Base-by-base conservation (phyloP, 2,329 filamentous ascomycete genomes). In the Pestalotiopsis sp. region DNA sequence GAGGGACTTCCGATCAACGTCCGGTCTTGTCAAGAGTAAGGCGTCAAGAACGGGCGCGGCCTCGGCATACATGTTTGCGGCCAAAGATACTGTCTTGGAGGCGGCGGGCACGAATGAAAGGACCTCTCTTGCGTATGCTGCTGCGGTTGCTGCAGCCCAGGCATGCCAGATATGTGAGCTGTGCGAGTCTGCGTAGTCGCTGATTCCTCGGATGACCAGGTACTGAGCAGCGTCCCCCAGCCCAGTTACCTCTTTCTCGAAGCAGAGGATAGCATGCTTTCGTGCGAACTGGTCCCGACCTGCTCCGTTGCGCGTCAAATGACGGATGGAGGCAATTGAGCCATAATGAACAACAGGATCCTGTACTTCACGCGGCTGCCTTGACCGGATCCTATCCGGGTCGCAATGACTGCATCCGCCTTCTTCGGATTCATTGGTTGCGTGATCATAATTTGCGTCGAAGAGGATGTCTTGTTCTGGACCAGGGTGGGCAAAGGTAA, bases 101-200 rank as follows among this genome's bases (percentile, higher is more conserved):
- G 61, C 61, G 25, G 59, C 2, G 25, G 57, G 57, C 12, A 60
- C 36, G 25, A 60, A 25, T 4, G 20, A 31, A 7, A 73, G 65
- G 27, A 73, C 65, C 25, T 73, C 71, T 27, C 71, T 74, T 70
- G 73, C 70, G 52, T 73, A 76, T 4, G 75, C 73, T 17, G 75
- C 76, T 12, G 76, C 75, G 12, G 67, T 56, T 66, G 70, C 69
- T 2, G 75, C 75, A 4, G 75, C 74, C 41, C 73, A 76, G 1
- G 61, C 66, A n/a, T 76, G 75, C 75, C 75, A 78, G 2, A n/a
- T 11, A 1, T 71, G 20, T 31, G 74, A 72, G 63, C 74, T 76
- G 39, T 78, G 73, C 3, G 72, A 62, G 49, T 80, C 77, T 0
- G 73, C 59, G 49, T 80, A 80, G 59, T 79, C 72, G 49, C 76